A percentile compares a stretch with the other conserved stretches of the same genome.
Conservation (phyloP, 2,329 filamentous ascomycete species). For the Fusarium drepaniforme region DNA sequence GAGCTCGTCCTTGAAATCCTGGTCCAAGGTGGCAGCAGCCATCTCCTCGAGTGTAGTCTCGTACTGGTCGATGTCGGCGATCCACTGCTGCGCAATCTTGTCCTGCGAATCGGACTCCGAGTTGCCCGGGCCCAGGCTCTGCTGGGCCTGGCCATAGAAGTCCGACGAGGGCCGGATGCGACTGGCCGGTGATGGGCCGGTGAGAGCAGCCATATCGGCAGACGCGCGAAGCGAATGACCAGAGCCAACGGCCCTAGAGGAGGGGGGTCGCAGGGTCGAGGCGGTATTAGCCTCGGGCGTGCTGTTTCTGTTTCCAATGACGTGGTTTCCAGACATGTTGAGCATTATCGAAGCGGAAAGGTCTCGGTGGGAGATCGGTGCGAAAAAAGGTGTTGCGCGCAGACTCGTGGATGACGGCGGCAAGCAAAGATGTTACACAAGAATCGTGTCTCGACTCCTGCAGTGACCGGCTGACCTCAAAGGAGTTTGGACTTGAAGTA, state of each 20-base stretch:
- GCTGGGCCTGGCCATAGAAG: slow-evolving; percentile 85
- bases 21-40: slow-evolving; percentile 97
- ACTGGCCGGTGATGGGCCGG: slow-evolving; percentile 74
- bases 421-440: slow-evolving; percentile 41
- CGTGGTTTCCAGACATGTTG: slow-evolving; percentile 76
- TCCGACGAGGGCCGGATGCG: slow-evolving; percentile 96
- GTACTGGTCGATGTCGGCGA: slow-evolving; percentile 98
- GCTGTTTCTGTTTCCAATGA: slow-evolving; percentile 91
- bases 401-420: slow-evolving; percentile 32
- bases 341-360: slow-evolving; percentile 55
- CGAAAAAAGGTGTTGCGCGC: slow-evolving; percentile 25
- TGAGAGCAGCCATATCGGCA: slow-evolving; percentile 91
- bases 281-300: slow-evolving; percentile 91
- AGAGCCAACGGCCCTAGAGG: slow-evolving; percentile 80
- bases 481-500: slow-evolving; percentile 65
- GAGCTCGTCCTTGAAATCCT: slow-evolving; percentile 99
- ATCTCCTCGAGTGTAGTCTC: slow-evolving; percentile 99
- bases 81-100: slow-evolving; percentile 97
- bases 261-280: slow-evolving; percentile 84
- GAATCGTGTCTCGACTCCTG: slow-evolving; percentile 68
- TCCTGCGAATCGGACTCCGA: slow-evolving; percentile 86
- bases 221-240: slow-evolving; percentile 93
- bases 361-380: slow-evolving; percentile 18
- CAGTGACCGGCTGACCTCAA: slow-evolving; percentile 88
- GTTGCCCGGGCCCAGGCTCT: slow-evolving; percentile 74